A percentile compares a stretch with the other conserved stretches of the same genome.
Conservation (phyloP, 2,329 filamentous ascomycete genomes). For the Sclerotinia minor region DNA sequence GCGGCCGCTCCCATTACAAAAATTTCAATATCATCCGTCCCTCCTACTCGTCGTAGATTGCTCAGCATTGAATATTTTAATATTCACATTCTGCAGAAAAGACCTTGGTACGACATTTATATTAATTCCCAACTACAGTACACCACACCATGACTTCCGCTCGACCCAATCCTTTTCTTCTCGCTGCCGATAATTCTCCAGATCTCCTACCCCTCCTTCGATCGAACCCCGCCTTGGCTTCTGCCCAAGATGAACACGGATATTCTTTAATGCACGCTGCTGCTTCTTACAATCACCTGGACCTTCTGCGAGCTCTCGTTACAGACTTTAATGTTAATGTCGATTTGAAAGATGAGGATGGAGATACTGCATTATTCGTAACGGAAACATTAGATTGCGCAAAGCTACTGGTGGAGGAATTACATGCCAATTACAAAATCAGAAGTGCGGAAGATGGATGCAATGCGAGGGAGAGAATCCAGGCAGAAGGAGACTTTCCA, state of each 20-base stretch:
- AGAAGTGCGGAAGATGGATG: slow-evolving; percentile 69
- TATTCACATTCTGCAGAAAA: background rate
- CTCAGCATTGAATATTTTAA: background rate
- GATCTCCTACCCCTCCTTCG: slow-evolving; percentile 73
- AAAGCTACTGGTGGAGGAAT: slow-evolving; percentile 76
- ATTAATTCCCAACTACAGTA: background rate
- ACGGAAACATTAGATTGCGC: slow-evolving; percentile 79
- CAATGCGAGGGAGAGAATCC: slow-evolving; percentile 79
- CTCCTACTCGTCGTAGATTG: background rate
- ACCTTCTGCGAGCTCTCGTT: slow-evolving; percentile 74
- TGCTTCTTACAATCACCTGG: slow-evolving; percentile 84
- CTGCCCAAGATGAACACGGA: slow-evolving; percentile 81
- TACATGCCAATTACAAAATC: slow-evolving; percentile 66
- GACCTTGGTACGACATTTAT: background rate
- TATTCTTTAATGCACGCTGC: slow-evolving; percentile 94
- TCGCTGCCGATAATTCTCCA: slow-evolving; percentile 79
- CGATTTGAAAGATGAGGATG: slow-evolving; percentile 84
- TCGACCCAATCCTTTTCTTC: slow-evolving; percentile 63
- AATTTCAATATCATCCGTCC: background rate
- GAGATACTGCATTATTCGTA: slow-evolving; percentile 94
- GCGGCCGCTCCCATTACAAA: slow-evolving; percentile 1
- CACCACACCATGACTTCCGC: slow-evolving; percentile 26
- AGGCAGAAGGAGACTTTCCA: slow-evolving; percentile 74
- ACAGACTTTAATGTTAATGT: slow-evolving; percentile 75
- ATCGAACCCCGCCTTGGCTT: slow-evolving; percentile 72